Percentiles rank a stretch among this genome's conserved stretches.
Evolutionary conservation across 2,329 filamentous ascomycete species (phyloP).

Genomic region (Harringtonia aguacate): DNA sequence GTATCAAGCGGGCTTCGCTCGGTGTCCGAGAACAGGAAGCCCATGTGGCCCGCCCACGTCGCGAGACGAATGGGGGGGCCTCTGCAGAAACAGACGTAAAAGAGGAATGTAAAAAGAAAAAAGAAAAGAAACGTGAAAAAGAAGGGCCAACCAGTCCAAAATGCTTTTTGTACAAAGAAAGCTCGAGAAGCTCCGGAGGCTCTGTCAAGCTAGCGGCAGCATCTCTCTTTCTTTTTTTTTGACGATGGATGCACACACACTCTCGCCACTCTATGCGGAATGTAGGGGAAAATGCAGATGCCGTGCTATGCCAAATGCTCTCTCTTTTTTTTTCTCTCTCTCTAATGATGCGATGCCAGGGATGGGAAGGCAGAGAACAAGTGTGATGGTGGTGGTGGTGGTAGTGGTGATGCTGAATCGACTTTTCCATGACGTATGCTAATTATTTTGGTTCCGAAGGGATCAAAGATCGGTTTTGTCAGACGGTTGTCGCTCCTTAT

Average conservation of each 20-base stretch:
- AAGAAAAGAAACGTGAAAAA: background rate
- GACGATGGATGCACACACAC: too few species aligned
- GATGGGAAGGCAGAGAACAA: background rate
- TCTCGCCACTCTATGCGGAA: background rate
- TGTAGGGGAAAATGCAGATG: background rate
- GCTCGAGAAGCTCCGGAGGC: too few species aligned
- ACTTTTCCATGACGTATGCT: too few species aligned
- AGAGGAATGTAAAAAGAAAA: background rate
- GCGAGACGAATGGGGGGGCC: too few species aligned
- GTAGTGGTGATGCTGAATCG: too few species aligned
- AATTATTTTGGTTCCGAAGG: too few species aligned
- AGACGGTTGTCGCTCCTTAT: too few species aligned
- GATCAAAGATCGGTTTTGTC: too few species aligned
- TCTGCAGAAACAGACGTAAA: too few species aligned
- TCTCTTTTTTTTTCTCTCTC: background rate
- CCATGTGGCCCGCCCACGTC: background rate
- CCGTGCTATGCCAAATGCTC: conserved; percentile 1
- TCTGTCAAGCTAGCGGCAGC: too few species aligned
- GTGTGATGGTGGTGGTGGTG: background rate
- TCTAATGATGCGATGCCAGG: background rate
- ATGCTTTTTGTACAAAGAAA: too few species aligned
- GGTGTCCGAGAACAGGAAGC: background rate
- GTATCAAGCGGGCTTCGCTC: background rate
- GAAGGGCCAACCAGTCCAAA: background rate
- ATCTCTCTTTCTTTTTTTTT: background rate